Conservation (phyloP, 495 filamentous ascomycete genomes). For the Aspergillus asperescens region DNA sequence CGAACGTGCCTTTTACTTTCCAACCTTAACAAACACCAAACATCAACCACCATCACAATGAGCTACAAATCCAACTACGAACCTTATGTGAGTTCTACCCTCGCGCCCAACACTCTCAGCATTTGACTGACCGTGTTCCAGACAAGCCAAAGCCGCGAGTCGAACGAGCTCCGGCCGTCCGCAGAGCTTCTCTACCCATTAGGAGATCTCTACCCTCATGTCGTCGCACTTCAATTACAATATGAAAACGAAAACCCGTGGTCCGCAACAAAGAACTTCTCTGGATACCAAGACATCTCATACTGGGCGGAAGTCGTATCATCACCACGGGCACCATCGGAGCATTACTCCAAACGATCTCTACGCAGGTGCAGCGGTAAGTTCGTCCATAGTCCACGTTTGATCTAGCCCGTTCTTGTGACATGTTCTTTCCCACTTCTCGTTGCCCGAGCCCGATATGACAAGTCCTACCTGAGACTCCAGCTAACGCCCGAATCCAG, state of each 20-base stretch:
- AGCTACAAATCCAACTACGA: slow-evolving; percentile 46
- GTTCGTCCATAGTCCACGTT: slow-evolving; percentile 11
- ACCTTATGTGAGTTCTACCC: slow-evolving; percentile 30
- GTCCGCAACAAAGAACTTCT: slow-evolving; percentile 34
- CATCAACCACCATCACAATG: slow-evolving; percentile 20
- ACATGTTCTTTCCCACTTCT: too few species aligned
- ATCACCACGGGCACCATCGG: slow-evolving; percentile 24
- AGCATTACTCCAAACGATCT: slow-evolving; percentile 16
- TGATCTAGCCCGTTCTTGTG: neutral
- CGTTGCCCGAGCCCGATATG: too few species aligned
- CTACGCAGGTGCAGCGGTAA: slow-evolving; percentile 28
- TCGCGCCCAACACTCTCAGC: neutral
- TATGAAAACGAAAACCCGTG: slow-evolving; percentile 21
- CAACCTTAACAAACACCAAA: neutral
- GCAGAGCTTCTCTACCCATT: slow-evolving; percentile 37
- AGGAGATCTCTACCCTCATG: slow-evolving; percentile 39
- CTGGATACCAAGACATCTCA: slow-evolving; percentile 32
- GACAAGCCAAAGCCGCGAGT: slow-evolving; percentile 22
- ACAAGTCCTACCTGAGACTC: too few species aligned
- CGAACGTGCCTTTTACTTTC: slow-evolving; percentile 5
- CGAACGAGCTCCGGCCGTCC: slow-evolving; percentile 27
- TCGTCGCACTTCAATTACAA: slow-evolving; percentile 36
- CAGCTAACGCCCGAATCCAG: slow-evolving; percentile 2
- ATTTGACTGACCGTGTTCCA: neutral
- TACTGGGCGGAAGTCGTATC: slow-evolving; percentile 39